Conservation (phyloP, 2,329 filamentous ascomycete genomes). For the Myriosclerotinia duriaeana region DNA sequence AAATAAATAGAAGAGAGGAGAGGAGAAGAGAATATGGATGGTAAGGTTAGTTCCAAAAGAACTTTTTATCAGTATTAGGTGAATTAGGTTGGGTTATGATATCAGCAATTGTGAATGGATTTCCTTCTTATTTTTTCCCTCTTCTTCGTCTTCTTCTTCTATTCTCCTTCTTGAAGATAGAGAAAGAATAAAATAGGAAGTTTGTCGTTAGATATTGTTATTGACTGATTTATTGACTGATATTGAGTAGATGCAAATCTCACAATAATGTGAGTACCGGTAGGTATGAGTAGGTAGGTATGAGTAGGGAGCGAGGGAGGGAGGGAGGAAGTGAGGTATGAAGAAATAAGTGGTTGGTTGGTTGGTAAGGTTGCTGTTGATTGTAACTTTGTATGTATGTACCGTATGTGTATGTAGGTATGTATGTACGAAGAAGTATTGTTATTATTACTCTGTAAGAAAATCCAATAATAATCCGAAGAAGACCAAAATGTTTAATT, state of each 20-base stretch:
- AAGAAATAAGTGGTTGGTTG: no score
- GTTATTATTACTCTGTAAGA: neutral
- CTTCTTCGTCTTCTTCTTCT: neutral
- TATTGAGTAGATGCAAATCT: neutral
- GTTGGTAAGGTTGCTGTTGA: neutral
- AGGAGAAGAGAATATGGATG: neutral
- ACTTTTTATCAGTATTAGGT: neutral
- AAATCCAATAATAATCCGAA: neutral
- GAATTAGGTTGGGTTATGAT: neutral
- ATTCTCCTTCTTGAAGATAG: neutral
- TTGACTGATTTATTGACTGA: neutral
- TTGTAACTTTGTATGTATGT: no score
- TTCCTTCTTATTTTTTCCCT: neutral
- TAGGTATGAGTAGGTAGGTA: neutral
- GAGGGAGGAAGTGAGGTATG: neutral
- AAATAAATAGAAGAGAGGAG: neutral
- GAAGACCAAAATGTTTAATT: constrained; percentile 3
- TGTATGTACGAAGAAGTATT: neutral
- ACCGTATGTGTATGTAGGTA: no score
- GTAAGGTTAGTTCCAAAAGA: constrained; percentile 5
- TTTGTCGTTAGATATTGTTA: neutral
- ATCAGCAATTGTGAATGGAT: constrained; percentile 1
- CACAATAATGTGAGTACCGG: neutral
- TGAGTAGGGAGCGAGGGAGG: no score
- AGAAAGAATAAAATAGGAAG: neutral